Evolutionary conservation across 352 stramenopile genomes (phyloP).

Genomic region (Pythium chondricola): DNA sequence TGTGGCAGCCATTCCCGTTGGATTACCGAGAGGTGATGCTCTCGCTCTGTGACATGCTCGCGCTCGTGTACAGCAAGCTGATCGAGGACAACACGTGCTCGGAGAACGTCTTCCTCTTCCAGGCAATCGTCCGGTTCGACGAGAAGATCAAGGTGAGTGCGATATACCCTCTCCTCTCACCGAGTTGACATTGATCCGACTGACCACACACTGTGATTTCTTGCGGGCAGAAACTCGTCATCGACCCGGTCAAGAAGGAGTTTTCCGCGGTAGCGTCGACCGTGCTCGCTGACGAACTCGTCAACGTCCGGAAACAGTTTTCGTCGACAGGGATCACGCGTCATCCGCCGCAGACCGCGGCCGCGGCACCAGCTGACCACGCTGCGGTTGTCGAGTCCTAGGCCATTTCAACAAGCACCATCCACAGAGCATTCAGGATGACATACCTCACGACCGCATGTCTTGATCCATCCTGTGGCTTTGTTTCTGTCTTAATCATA

Average conservation of each 20-base stretch:
- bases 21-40: slow-evolving; percentile 80
- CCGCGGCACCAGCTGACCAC: too few species aligned
- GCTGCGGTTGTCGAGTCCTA: too few species aligned
- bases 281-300: slow-evolving; percentile 57
- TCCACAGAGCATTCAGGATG: not conserved
- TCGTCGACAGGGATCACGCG: slow-evolving; percentile 18
- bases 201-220: not conserved
- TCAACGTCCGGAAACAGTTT: slow-evolving; percentile 42
- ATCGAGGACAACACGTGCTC: slow-evolving; percentile 69
- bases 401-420: too few species aligned
- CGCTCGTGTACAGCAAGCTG: slow-evolving; percentile 79
- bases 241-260: slow-evolving; percentile 79
- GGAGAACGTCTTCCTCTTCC: slow-evolving; percentile 70
- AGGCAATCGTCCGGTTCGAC: slow-evolving; percentile 73
- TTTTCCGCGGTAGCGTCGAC: slow-evolving; percentile 53
- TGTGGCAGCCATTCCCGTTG: slow-evolving; percentile 57
- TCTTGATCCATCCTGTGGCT: too few species aligned
- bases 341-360: not conserved
- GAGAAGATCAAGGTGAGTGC: slow-evolving; percentile 67
- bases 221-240: slow-evolving; percentile 68
- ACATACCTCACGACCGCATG: too few species aligned
- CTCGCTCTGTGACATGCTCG: slow-evolving; percentile 75
- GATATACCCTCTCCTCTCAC: not conserved
- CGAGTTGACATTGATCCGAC: not conserved
- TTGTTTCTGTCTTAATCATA: slow-evolving; percentile 35